Evolutionary conservation across 768 basidiomycete species (phyloP).

Genomic region (Serendipita sp.): DNA sequence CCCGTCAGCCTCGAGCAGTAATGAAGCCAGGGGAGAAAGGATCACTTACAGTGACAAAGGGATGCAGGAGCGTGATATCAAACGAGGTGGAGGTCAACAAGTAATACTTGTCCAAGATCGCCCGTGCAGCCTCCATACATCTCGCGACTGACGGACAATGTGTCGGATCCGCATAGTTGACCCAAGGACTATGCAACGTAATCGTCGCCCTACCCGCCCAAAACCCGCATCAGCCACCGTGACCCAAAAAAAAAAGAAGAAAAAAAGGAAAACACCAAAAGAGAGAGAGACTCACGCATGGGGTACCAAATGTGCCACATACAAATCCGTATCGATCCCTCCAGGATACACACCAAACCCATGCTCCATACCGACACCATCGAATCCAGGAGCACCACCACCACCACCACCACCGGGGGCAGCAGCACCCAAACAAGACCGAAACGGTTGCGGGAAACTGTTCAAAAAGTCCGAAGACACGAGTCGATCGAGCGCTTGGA

Average conservation of each 20-base stretch:
- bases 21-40: neutral
- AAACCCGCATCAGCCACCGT: neutral
- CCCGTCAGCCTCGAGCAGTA: conserved; percentile 21
- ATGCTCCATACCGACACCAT: conserved; percentile 35
- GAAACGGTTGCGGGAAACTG: conserved; percentile 36
- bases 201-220: conserved; percentile 50
- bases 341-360: conserved; percentile 45
- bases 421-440: conserved; percentile 9
- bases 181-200: conserved; percentile 70
- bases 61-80: conserved; percentile 64
- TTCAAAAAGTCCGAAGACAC: conserved; percentile 51
- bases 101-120: conserved; percentile 61
- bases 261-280: neutral
- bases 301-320: conserved; percentile 73
- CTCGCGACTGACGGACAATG: conserved; percentile 46
- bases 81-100: conserved; percentile 66
- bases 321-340: conserved; percentile 67
- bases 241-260: neutral
- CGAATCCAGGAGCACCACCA: neutral
- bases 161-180: conserved; percentile 53
- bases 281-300: conserved; percentile 47
- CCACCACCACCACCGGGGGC: neutral
- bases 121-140: conserved; percentile 59
- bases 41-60: conserved; percentile 55
- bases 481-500: conserved; percentile 52